phyloP scores from a whole-genome alignment of 169 alveolate genomes.

The Plasmodium inui region DNA sequence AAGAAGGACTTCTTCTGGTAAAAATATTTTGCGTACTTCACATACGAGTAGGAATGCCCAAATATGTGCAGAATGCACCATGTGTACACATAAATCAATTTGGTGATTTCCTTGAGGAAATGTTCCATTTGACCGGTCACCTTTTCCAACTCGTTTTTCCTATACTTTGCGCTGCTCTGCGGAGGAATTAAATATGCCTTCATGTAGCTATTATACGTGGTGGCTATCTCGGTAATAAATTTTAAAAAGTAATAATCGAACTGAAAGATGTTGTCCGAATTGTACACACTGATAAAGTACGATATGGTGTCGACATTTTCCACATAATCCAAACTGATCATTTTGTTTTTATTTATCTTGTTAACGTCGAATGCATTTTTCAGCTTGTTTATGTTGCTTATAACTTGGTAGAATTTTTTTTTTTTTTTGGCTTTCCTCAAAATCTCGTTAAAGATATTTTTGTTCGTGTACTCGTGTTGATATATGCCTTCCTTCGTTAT shows the following conservation, averaged over 20 bases:
- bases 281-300: slow-evolving; percentile 53
- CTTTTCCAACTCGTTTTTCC: slow-evolving; percentile 7
- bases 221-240: slow-evolving; percentile 47
- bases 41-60: slow-evolving; percentile 71
- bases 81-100: slow-evolving; percentile 51
- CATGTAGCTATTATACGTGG: slow-evolving; percentile 61
- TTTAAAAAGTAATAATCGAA: slow-evolving; percentile 71
- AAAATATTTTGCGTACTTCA: slow-evolving; percentile 70
- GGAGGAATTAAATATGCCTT: slow-evolving; percentile 20
- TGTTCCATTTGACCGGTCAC: neutral
- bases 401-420: slow-evolving; percentile 38
- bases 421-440: slow-evolving; percentile 42
- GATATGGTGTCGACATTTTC: slow-evolving; percentile 60
- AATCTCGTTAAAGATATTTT: slow-evolving; percentile 46
- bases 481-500: neutral
- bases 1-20: slow-evolving; percentile 65
- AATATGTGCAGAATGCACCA: slow-evolving; percentile 66
- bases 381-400: slow-evolving; percentile 35
- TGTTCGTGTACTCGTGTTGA: slow-evolving; percentile 22
- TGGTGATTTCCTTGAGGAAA: slow-evolving; percentile 39
- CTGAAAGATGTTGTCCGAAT: slow-evolving; percentile 61
- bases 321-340: slow-evolving; percentile 25
- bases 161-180: neutral
- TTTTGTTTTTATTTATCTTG: slow-evolving; percentile 39
- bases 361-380: slow-evolving; percentile 50